Conservation (phyloP, 1,284 basidiomycete species). For the Rhodotorula sp. region DNA sequence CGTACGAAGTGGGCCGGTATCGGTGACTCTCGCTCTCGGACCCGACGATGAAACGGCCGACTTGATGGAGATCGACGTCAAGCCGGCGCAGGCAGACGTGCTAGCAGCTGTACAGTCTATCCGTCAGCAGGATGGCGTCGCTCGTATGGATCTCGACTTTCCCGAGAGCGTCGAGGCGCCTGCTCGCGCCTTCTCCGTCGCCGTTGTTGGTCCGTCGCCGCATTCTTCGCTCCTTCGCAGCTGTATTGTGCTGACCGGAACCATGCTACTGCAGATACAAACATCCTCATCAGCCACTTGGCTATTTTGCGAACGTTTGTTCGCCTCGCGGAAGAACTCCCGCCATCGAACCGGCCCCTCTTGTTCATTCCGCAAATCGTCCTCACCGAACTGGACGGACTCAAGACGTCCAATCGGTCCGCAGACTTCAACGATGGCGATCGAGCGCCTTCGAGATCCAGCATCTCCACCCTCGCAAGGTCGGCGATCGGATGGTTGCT, state of each 20-base stretch:
- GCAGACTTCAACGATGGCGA: not conserved
- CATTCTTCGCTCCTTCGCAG: too few species aligned
- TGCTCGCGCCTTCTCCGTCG: not conserved
- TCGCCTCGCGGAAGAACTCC: not conserved
- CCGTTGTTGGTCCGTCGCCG: slow-evolving; percentile 21
- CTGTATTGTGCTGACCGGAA: not conserved
- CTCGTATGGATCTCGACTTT: slow-evolving; percentile 20
- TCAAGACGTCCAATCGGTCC: slow-evolving; percentile 19
- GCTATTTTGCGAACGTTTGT: slow-evolving; percentile 20
- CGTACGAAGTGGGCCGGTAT: slow-evolving; percentile 10
- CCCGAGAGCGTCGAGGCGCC: slow-evolving; percentile 18
- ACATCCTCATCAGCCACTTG: slow-evolving; percentile 36
- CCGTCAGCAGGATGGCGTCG: slow-evolving; percentile 4
- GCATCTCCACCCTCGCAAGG: slow-evolving; percentile 30
- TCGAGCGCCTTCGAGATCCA: slow-evolving; percentile 1
- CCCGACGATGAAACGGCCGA: not conserved
- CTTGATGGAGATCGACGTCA: slow-evolving; percentile 22
- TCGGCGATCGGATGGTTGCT: slow-evolving; percentile 34
- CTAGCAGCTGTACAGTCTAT: slow-evolving; percentile 56
- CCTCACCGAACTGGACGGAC: slow-evolving; percentile 35
- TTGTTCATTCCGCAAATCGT: slow-evolving; percentile 37
- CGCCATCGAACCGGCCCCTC: not conserved
- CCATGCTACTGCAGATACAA: slow-evolving; percentile 24
- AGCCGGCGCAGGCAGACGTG: slow-evolving; percentile 60
- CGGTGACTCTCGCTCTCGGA: slow-evolving; percentile 14